phyloP scores from a whole-genome alignment of 306 rosid species.

The Quercus engelmannii region DNA sequence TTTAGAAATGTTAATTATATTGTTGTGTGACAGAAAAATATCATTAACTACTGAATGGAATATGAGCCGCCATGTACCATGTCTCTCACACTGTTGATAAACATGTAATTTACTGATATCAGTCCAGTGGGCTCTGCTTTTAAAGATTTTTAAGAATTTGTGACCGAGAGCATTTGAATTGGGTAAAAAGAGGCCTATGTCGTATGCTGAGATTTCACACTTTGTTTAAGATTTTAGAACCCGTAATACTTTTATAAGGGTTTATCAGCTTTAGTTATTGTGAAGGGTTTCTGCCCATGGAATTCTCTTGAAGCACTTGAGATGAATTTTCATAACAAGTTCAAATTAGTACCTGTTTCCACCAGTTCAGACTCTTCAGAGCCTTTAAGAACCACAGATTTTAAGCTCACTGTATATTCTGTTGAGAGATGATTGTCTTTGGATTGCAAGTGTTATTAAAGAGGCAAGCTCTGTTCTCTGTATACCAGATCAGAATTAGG shows the following conservation, averaged over 20 bases:
- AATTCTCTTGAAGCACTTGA: background rate
- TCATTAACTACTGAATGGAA: background rate
- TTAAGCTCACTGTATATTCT: background rate
- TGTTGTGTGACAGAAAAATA: background rate
- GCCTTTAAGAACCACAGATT: background rate
- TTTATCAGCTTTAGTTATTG: background rate
- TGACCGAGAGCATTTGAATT: background rate
- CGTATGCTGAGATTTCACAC: background rate
- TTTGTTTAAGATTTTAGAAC: background rate
- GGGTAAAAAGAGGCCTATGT: background rate
- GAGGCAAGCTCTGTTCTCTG: background rate
- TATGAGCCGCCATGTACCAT: background rate
- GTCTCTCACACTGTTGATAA: background rate
- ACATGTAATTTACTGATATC: background rate
- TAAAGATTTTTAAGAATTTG: background rate
- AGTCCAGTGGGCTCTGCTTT: background rate
- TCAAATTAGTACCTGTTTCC: background rate
- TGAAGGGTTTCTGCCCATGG: background rate
- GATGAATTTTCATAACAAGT: background rate
- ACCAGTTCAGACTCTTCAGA: background rate
- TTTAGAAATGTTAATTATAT: background rate
- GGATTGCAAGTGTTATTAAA: background rate
- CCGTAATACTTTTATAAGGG: background rate
- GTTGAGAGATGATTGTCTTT: background rate
- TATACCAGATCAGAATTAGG: background rate